Evolutionary conservation across 2,329 filamentous ascomycete genomes (phyloP).

Genomic region (Pseudocercospora cruenta): DNA sequence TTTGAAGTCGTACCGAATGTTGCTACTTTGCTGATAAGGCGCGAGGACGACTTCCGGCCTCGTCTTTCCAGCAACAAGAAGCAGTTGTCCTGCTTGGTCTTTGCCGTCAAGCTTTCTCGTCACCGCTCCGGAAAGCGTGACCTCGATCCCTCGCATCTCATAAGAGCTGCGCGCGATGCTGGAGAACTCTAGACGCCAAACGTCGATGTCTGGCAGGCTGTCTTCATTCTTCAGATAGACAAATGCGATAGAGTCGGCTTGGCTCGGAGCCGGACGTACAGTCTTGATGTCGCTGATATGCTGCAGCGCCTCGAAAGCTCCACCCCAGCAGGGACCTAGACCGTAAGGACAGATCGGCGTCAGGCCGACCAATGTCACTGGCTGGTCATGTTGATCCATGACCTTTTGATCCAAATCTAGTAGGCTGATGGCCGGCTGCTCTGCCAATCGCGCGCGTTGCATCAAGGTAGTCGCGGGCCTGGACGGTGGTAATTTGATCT

Average conservation of each 20-base stretch:
- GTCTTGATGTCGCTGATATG: neutral
- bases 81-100: neutral
- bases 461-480: neutral
- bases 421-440: neutral
- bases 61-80: neutral
- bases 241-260: neutral
- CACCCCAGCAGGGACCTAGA: neutral
- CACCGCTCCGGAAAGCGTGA: neutral
- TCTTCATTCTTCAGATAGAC: neutral
- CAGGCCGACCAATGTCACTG: neutral
- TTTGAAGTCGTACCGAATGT: neutral
- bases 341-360: neutral
- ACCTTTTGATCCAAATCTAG: neutral
- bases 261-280: neutral
- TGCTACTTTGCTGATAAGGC: neutral
- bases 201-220: neutral
- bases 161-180: neutral
- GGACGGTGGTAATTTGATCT: neutral
- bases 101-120: neutral
- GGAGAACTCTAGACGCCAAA: neutral
- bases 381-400: neutral
- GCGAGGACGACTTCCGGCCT: neutral
- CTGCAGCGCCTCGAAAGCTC: neutral
- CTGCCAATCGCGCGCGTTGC: neutral
- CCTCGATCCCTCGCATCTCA: neutral